phyloP scores from a whole-genome alignment of 2,329 filamentous ascomycete genomes.

The Microsporum canis region DNA sequence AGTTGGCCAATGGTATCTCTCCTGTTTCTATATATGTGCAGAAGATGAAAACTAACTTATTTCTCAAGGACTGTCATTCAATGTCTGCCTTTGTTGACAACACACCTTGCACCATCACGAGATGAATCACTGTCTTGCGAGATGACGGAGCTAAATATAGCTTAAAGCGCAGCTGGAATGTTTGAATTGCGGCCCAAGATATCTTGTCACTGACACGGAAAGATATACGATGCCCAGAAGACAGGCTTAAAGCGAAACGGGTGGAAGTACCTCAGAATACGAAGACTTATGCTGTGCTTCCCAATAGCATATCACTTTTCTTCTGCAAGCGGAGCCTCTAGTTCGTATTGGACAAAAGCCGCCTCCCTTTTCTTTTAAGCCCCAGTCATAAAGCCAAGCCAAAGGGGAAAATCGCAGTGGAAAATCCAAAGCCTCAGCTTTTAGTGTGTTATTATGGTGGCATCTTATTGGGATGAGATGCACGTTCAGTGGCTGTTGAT shows the following conservation, averaged over 20 bases:
- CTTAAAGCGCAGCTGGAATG: not conserved
- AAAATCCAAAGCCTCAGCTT: not conserved
- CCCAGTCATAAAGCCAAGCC: not conserved
- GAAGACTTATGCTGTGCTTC: not conserved
- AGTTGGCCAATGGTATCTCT: too few species aligned
- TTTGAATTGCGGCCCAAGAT: not conserved
- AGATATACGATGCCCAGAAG: not conserved
- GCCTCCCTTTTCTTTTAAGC: conserved; percentile 1
- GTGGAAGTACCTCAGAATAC: not conserved
- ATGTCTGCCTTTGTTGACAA: not conserved
- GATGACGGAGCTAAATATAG: not conserved
- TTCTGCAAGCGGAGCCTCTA: not conserved
- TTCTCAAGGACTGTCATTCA: too few species aligned
- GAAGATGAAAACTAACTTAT: too few species aligned
- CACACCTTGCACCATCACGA: not conserved
- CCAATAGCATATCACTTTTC: not conserved
- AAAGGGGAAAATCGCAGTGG: not conserved
- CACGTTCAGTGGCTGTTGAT: not conserved
- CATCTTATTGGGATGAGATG: not conserved
- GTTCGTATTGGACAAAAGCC: not conserved
- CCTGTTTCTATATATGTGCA: too few species aligned
- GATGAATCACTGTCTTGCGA: not conserved
- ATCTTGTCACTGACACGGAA: not conserved
- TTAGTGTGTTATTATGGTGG: not conserved
- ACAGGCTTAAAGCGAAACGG: not conserved